Conservation (phyloP, 2,329 filamentous ascomycete genomes). For the Nannizzia gypsea region DNA sequence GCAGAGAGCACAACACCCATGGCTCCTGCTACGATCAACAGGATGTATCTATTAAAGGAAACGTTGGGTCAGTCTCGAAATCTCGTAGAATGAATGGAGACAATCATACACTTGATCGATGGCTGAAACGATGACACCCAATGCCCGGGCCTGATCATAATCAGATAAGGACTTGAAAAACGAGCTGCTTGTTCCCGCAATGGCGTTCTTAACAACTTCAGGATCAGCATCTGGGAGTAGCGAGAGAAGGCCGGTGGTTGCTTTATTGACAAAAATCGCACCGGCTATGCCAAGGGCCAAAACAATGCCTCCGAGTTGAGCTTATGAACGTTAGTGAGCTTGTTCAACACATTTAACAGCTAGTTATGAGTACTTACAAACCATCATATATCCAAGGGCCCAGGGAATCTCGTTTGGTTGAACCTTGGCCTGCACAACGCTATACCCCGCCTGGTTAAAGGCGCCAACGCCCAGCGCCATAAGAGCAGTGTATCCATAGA, state of each 20-base stretch:
- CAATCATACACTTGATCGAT: neutral
- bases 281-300: neutral
- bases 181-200: neutral
- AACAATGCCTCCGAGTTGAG: neutral
- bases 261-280: neutral
- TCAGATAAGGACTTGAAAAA: neutral
- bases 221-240: neutral
- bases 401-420: slow-evolving; percentile 20
- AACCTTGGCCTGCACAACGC: slow-evolving; percentile 29
- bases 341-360: neutral
- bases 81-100: neutral
- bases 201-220: neutral
- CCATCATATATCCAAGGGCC: slow-evolving; percentile 27
- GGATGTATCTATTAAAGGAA: neutral
- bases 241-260: neutral
- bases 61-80: neutral
- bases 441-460: slow-evolving; percentile 27
- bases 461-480: slow-evolving; percentile 30
- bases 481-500: slow-evolving; percentile 27
- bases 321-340: neutral
- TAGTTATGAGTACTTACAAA: neutral
- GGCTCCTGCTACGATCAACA: neutral
- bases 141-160: neutral
- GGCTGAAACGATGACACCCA: neutral
- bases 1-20: neutral